Evolutionary conservation across 192 early-diverging fungal genomes (phyloP), one percentile per base, ranked within the genome.

Genomic region (Rhizoclosmatium sp.): DNA sequence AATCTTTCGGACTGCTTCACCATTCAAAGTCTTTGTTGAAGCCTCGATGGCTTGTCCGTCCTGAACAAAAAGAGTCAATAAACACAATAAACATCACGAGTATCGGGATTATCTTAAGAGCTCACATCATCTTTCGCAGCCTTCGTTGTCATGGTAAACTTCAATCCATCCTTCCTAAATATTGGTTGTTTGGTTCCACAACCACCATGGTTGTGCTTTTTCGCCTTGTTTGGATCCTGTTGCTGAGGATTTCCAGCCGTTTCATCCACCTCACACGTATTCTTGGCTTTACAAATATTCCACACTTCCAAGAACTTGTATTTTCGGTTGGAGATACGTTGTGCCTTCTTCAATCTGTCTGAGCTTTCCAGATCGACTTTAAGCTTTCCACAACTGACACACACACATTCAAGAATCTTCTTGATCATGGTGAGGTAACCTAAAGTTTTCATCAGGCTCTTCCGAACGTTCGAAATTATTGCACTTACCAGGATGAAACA

Each of bases 371-470:
- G 87, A 69, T 96, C 93, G 2, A 95, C 89, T 84, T 97, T 97
- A 65, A 99, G 90, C 78, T 95, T 97, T 49, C 94, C 94, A 85
- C 98, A 99, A 66, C 91, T 87, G 82, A 92, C 93, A 86, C 98
- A 99, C 64, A 99, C 93, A 83, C 95, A 96, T 88, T 98, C 97
- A 19, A 99, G 91, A 62, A 97, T 92, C 87, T 98, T 98, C 85
- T 99, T 99, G 75, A 98, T 92, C 85, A 94, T 96, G 64, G 86
- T 87, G 45, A 99, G 88, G 87, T 96, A 97, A 74, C 96, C 94
- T 94, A 82, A 76, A 31, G 9, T 16, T 64, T 31, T 31, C 31
- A 31, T 31, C 31, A 31, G 31, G 31, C 31, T 31, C 31, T 31
- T 31, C 56, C 21, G 56, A 58, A 14, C 56, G 56, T 14, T 58